Evolutionary conservation across 495 filamentous ascomycete genomes (phyloP), one percentile per base, ranked within the genome.

Genomic region (Podospora anserina): DNA sequence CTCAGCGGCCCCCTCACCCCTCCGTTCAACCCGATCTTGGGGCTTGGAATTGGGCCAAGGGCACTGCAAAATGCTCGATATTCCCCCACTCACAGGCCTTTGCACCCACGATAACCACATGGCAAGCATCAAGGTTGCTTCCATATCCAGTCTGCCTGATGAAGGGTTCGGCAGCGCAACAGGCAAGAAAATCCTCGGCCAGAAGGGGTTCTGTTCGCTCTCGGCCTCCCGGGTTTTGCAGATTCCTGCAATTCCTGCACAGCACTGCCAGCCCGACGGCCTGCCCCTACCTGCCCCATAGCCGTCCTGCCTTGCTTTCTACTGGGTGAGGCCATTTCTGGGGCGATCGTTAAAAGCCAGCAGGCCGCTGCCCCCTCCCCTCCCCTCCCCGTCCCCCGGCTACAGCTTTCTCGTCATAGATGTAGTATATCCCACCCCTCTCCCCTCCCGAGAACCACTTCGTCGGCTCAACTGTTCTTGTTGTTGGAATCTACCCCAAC

Each of bases 91-190:
- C 63, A 56, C 67, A 66, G 68, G 70, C 72, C 61, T 13, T 49
- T 16, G 39, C 39, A 49, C 16, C 79, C 74, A 73, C 75, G 67
- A 72, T 75, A 76, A 80, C 80, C 80, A 82, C 79, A 81, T 82
- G 80, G 80, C 79, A 77, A 79, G 75, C 74, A 77, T 77, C 77
- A 77, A 78, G 77, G 78, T 73, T 81, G 67, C 68, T 63, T 63
- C 68, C 58, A 34, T 63, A 58, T 66, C 39, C 39, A 49, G 39
- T 11, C 39, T 49, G 39, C 39, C 39, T 49, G 39, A 49, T 49
- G 39, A 49, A 49, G 39, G 61, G 58, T 63, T 63, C 68, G 61
- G 55, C 69, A 70, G 60, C 68, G 60, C 18, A 64, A 13, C 39
- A 49, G 58, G 68, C 64, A 71, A 74, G 75, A 61, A 62, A 32